Conservation (phyloP, 2,329 filamentous ascomycete species). For the Fusarium abutilonis region DNA sequence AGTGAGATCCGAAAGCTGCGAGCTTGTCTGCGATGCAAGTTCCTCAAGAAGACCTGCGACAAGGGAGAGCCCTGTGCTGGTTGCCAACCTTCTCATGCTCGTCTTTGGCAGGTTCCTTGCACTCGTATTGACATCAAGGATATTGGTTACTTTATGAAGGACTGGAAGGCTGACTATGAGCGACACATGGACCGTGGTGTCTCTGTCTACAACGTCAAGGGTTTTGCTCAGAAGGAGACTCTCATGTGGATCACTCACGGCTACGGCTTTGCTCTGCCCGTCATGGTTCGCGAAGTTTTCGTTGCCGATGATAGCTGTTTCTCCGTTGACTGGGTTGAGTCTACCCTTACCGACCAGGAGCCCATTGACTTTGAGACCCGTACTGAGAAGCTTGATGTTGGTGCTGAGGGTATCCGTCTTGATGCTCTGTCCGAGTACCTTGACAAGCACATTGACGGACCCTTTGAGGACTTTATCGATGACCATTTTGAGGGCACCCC, state of each 20-base stretch:
- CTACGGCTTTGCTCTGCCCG: slow-evolving; percentile 90
- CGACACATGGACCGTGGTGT: slow-evolving; percentile 87
- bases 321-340: slow-evolving; percentile 92
- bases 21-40: slow-evolving; percentile 95
- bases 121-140: slow-evolving; percentile 99
- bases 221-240: slow-evolving; percentile 73
- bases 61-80: slow-evolving; percentile 96
- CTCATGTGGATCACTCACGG: slow-evolving; percentile 94
- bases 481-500: slow-evolving; percentile 96
- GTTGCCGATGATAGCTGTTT: slow-evolving; percentile 94
- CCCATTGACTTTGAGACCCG: slow-evolving; percentile 85
- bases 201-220: slow-evolving; percentile 95
- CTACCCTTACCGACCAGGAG: slow-evolving; percentile 71
- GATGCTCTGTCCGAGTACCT: slow-evolving; percentile 89
- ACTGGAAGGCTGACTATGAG: slow-evolving; percentile 98
- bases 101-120: slow-evolving; percentile 97
- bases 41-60: slow-evolving; percentile 98
- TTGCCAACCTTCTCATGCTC: slow-evolving; percentile 93
- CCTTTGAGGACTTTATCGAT: slow-evolving; percentile 92
- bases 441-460: slow-evolving; percentile 91
- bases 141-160: slow-evolving; percentile 98
- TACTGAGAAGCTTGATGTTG: slow-evolving; percentile 89
- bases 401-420: slow-evolving; percentile 85
- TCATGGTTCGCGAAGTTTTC: slow-evolving; percentile 92
- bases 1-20: slow-evolving; percentile 96